Evolutionary conservation across 805 yeast genomes (phyloP).

Genomic region (Clavispora phyllophila): DNA sequence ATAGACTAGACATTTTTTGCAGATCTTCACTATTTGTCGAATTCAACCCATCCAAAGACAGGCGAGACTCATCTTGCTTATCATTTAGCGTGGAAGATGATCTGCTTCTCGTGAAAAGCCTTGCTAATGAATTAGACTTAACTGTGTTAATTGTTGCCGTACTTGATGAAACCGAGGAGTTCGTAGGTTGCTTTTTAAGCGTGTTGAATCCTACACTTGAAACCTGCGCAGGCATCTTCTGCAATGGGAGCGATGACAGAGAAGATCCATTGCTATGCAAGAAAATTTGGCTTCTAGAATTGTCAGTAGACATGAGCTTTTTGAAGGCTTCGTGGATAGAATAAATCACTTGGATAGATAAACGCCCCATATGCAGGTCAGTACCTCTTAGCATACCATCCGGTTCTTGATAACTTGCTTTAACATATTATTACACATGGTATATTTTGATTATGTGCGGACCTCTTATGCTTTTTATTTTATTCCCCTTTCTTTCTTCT

Average conservation of each 20-base stretch:
- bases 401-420: too few relatives aligned
- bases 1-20: conserved; percentile 1
- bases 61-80: background rate
- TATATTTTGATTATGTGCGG: too few relatives aligned
- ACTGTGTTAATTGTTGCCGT: conserved; percentile 3
- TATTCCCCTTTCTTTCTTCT: too few relatives aligned
- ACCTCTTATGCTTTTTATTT: too few relatives aligned
- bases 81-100: conserved; percentile 1
- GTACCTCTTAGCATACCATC: too few relatives aligned
- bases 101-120: conserved; percentile 7
- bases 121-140: conserved; percentile 1
- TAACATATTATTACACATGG: too few relatives aligned
- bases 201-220: conserved; percentile 13
- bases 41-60: background rate
- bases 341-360: background rate
- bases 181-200: conserved; percentile 9
- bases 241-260: conserved; percentile 1
- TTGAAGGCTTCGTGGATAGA: too few relatives aligned
- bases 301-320: background rate
- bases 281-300: background rate
- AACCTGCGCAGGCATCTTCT: conserved; percentile 5
- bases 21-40: background rate
- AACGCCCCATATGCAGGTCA: background rate
- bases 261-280: conserved; percentile 3
- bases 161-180: conserved; percentile 8